These are phyloP conservation scores for Nitzschia palea DNA, from an alignment of 108 stramenopile genomes.

Conservation along the genomic window DNA sequence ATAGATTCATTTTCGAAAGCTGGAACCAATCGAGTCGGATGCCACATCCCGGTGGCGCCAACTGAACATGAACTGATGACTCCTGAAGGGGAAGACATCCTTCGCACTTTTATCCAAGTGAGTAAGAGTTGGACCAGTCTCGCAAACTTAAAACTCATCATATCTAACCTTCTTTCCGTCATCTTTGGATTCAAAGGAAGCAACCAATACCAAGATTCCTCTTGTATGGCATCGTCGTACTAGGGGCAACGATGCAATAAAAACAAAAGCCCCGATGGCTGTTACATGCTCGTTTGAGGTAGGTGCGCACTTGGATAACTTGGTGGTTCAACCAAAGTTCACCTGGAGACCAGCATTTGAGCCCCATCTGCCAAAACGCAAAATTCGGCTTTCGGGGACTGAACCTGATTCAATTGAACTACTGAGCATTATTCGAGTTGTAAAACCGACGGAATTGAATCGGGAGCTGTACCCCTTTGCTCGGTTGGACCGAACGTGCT, in stretches of 20 bases:
- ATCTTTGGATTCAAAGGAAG: slow-evolving; percentile 19
- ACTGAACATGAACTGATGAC: slow-evolving; percentile 15
- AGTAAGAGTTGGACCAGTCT: no score
- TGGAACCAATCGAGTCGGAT: background rate
- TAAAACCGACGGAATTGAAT: slow-evolving; percentile 21
- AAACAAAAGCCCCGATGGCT: slow-evolving; percentile 11
- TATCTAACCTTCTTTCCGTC: background rate
- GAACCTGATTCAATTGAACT: slow-evolving; percentile 31
- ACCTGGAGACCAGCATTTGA: slow-evolving; percentile 60
- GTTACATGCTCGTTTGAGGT: slow-evolving; percentile 62
- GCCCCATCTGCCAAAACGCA: slow-evolving; percentile 26
- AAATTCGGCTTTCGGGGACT: slow-evolving; percentile 15
- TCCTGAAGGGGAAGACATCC: slow-evolving; percentile 4
- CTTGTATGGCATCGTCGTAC: slow-evolving; percentile 39
- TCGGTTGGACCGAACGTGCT: slow-evolving; percentile 24
- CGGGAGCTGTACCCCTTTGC: slow-evolving; percentile 40
- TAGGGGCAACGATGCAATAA: background rate
- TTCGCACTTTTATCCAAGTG: slow-evolving; percentile 17
- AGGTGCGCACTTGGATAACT: slow-evolving; percentile 55
- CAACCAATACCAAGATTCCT: slow-evolving; percentile 25
- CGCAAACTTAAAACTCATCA: background rate
- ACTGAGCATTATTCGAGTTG: slow-evolving; percentile 37
- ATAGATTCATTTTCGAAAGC: background rate
- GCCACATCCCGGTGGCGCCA: background rate
- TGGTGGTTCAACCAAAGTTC: slow-evolving; percentile 71